phyloP scores from a whole-genome alignment of 805 yeast species.

The Candida chauliodis region DNA sequence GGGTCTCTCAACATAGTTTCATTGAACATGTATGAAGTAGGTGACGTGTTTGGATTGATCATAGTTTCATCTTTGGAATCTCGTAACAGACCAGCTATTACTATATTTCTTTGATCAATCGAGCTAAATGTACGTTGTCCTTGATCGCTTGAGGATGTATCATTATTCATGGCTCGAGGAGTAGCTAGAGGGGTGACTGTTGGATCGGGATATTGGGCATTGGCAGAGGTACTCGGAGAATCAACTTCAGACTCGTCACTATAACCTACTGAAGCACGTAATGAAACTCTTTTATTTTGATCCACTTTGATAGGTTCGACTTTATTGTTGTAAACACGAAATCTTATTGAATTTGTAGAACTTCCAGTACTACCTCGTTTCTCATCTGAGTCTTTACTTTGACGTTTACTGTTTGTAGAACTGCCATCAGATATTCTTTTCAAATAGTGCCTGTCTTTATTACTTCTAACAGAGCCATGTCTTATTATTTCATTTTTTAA shows the following conservation, averaged over 20 bases:
- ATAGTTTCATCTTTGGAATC: conserved; percentile 6
- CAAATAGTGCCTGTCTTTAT: not conserved
- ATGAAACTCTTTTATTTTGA: conserved; percentile 14
- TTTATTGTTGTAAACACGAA: conserved; percentile 12
- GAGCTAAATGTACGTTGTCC: not conserved
- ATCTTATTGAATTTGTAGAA: not conserved
- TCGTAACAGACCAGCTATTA: conserved; percentile 8
- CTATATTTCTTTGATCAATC: not conserved
- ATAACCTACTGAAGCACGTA: conserved; percentile 13
- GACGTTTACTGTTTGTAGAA: not conserved
- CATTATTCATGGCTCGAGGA: conserved; percentile 4
- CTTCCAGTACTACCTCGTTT: conserved; percentile 2
- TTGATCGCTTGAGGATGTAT: conserved; percentile 1
- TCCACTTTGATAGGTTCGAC: conserved; percentile 10
- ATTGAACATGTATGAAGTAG: conserved; percentile 6
- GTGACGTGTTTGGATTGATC: not conserved
- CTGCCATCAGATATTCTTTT: not conserved
- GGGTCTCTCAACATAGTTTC: conserved; percentile 8
- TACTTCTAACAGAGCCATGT: conserved; percentile 3
- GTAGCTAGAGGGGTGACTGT: conserved; percentile 11
- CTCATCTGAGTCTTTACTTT: not conserved
- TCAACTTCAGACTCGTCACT: conserved; percentile 11
- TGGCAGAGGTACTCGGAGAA: conserved; percentile 1
- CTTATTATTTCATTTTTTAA: conserved; percentile 4
- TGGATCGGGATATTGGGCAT: conserved; percentile 20